Conservation (phyloP, 805 yeast species). For the Ascoidea tarda region DNA sequence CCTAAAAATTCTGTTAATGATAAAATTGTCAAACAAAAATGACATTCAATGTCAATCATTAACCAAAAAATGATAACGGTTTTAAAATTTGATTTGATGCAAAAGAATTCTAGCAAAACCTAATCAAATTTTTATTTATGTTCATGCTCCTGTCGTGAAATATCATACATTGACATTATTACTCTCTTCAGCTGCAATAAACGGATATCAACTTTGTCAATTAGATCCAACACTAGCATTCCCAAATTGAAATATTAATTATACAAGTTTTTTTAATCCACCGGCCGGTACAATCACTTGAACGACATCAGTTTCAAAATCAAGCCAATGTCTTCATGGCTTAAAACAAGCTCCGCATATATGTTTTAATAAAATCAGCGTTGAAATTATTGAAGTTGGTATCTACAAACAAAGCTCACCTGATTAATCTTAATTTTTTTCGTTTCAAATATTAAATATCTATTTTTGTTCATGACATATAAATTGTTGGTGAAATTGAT, state of each 20-base stretch:
- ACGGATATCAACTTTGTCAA: slow-evolving; percentile 1
- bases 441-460: no score
- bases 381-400: neutral
- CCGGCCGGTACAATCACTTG: neutral
- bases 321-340: slow-evolving; percentile 3
- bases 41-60: neutral
- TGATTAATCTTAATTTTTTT: neutral
- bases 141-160: slow-evolving; percentile 3
- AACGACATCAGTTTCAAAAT: neutral
- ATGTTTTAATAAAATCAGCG: neutral
- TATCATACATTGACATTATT: slow-evolving; percentile 3
- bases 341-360: slow-evolving; percentile 1
- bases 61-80: neutral
- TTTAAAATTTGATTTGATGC: slow-evolving; percentile 6
- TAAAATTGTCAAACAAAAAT: no score
- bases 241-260: neutral
- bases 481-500: no score
- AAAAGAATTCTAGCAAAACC: slow-evolving; percentile 4
- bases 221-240: slow-evolving; percentile 7
- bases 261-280: neutral
- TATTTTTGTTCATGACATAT: no score
- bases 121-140: slow-evolving; percentile 4
- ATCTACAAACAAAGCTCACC: neutral
- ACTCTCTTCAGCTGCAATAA: neutral
- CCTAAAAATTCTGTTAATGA: no score